These are phyloP conservation scores for Cucurbita ficifolia DNA, from an alignment of 306 rosid genomes.

Conservation along the genomic window DNA sequence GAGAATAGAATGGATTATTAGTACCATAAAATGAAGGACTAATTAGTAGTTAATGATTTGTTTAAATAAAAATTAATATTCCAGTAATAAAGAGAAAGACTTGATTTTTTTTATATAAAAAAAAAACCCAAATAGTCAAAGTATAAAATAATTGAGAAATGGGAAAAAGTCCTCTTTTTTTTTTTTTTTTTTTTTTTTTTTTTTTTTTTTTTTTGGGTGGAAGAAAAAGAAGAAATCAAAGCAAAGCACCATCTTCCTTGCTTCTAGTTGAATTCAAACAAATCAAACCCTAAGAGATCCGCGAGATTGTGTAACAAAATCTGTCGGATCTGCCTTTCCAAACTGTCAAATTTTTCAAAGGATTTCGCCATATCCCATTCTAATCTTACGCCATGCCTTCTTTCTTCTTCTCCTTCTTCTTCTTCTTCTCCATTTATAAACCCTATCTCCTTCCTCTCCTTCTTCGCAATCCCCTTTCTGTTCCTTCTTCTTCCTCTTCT, in stretches of 20 bases:
- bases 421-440: slow-evolving; percentile 19
- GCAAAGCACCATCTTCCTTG: slow-evolving; percentile 28
- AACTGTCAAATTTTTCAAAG: slow-evolving; percentile 49
- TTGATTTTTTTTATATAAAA: too few relatives aligned
- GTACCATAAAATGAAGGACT: background rate
- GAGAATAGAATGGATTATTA: background rate
- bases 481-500: background rate
- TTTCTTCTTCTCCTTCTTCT: background rate
- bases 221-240: background rate
- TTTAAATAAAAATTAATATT: background rate
- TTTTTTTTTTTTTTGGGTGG: too few relatives aligned
- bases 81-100: background rate
- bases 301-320: slow-evolving; percentile 54
- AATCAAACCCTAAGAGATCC: too few relatives aligned
- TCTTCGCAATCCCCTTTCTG: background rate
- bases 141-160: background rate
- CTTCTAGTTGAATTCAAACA: slow-evolving; percentile 1
- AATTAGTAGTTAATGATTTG: background rate
- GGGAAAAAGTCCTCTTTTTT: background rate
- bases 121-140: background rate
- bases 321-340: slow-evolving; percentile 70
- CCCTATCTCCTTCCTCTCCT: background rate
- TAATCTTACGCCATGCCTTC: slow-evolving; percentile 12
- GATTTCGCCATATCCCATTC: slow-evolving; percentile 22
- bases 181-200: too few relatives aligned